These are phyloP conservation scores for Cladosporium sp. DNA, from an alignment of 2,329 filamentous ascomycete species.

Conservation along the genomic window DNA sequence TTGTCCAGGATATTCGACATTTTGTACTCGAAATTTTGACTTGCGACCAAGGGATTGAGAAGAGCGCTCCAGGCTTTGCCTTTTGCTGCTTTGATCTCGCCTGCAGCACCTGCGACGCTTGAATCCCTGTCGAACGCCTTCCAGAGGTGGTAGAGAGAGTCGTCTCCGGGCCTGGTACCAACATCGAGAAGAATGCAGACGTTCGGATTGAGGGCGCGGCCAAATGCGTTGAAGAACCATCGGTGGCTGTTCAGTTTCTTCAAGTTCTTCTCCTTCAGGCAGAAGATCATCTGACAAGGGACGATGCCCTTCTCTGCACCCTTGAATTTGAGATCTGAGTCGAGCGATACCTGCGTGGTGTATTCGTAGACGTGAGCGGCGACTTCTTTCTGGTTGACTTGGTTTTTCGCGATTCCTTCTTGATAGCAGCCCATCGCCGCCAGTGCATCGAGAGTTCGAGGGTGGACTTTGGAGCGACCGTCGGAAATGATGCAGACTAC, in stretches of 20 bases:
- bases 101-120: conserved; percentile 91
- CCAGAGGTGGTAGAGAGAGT: conserved; percentile 95
- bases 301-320: conserved; percentile 98
- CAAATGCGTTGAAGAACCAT: conserved; percentile 99
- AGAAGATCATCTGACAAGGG: conserved; percentile 97
- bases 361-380: conserved; percentile 98
- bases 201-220: conserved; percentile 84
- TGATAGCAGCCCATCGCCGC: conserved; percentile 98
- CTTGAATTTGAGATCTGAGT: conserved; percentile 96
- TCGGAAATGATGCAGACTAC: conserved; percentile 96
- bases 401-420: conserved; percentile 96
- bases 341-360: conserved; percentile 93
- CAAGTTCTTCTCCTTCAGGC: conserved; percentile 93
- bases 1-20: conserved; percentile 99
- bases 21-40: conserved; percentile 99
- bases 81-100: conserved; percentile 96
- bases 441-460: conserved; percentile 84
- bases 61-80: conserved; percentile 76
- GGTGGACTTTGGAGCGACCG: conserved; percentile 87
- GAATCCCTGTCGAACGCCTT: conserved; percentile 98
- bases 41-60: conserved; percentile 88
- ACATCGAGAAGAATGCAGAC: conserved; percentile 96
- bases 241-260: conserved; percentile 98
- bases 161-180: conserved; percentile 82
- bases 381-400: conserved; percentile 91